A percentile compares a stretch with the other conserved stretches of the same genome.
Evolutionary conservation across 1,284 basidiomycete species (phyloP).

Genomic region (Schizophyllum amplum): DNA sequence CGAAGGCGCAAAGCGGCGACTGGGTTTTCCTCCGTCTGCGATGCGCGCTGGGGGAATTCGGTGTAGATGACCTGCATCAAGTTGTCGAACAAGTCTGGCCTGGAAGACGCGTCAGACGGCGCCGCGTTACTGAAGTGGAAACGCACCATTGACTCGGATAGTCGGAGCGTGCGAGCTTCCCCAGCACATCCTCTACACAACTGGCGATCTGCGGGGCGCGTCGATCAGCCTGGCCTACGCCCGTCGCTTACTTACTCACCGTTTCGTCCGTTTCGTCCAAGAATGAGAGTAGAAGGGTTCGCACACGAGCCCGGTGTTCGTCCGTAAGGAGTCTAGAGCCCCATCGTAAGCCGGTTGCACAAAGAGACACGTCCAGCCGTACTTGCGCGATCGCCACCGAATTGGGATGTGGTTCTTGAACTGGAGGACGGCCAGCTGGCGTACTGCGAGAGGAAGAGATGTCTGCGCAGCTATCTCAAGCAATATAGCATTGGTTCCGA

Average conservation of each 20-base stretch:
- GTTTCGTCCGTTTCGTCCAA: constrained; percentile 68
- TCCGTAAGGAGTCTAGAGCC: constrained; percentile 51
- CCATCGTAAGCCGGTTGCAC: not conserved
- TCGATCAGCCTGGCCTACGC: constrained; percentile 1
- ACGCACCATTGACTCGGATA: constrained; percentile 60
- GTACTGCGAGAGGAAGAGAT: constrained; percentile 49
- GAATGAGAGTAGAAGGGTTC: constrained; percentile 51
- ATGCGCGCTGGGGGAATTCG: constrained; percentile 38
- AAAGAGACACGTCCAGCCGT: constrained; percentile 12
- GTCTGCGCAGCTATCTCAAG: constrained; percentile 61
- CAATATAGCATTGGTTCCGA: constrained; percentile 62
- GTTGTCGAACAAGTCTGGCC: constrained; percentile 55
- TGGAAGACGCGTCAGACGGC: constrained; percentile 19
- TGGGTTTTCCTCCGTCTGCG: constrained; percentile 30
- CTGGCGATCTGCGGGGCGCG: constrained; percentile 49
- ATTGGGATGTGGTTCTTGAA: constrained; percentile 65
- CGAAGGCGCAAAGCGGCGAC: constrained; percentile 50
- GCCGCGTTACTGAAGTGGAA: constrained; percentile 1
- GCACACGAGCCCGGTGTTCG: constrained; percentile 52
- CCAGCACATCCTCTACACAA: constrained; percentile 62
- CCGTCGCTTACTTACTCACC: constrained; percentile 28
- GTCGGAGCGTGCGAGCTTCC: constrained; percentile 66
- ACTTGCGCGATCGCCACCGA: constrained; percentile 72
- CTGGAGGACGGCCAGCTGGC: constrained; percentile 73
- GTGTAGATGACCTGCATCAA: constrained; percentile 47